phyloP scores from a whole-genome alignment of 768 basidiomycete genomes.

The Panaeolus papilionaceus region DNA sequence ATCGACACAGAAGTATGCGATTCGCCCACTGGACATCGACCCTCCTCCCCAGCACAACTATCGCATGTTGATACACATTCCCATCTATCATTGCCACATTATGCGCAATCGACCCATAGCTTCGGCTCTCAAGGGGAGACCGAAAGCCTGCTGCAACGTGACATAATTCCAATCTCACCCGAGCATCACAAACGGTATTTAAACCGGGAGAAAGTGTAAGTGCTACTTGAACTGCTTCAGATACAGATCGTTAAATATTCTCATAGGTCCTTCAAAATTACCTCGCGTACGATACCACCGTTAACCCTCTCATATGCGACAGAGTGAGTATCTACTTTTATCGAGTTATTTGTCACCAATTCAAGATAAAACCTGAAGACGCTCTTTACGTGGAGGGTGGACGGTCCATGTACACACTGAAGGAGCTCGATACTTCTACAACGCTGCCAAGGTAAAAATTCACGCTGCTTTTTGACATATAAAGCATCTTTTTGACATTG shows the following conservation, averaged over 20 bases:
- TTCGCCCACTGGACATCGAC: neutral
- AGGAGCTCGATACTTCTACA: slow-evolving; percentile 65
- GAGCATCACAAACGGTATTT: slow-evolving; percentile 28
- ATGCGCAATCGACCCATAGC: neutral
- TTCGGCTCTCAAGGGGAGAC: slow-evolving; percentile 12
- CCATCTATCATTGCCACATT: neutral
- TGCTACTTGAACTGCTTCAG: neutral
- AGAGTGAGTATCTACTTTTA: neutral
- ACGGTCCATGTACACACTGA: slow-evolving; percentile 58
- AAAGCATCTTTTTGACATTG: no score
- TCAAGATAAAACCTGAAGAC: neutral
- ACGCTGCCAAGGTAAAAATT: slow-evolving; percentile 45
- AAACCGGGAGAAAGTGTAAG: slow-evolving; percentile 31
- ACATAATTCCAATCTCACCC: slow-evolving; percentile 29
- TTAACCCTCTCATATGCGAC: neutral
- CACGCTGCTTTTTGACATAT: slow-evolving; percentile 18
- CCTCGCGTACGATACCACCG: neutral
- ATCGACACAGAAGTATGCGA: neutral
- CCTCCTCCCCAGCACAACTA: neutral
- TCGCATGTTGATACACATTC: neutral
- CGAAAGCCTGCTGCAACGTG: slow-evolving; percentile 5
- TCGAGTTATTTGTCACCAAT: neutral
- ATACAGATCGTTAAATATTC: neutral
- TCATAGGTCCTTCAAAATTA: neutral
- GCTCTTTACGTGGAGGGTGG: slow-evolving; percentile 47